Conservation (phyloP, 2,329 filamentous ascomycete genomes). For the Lasiodiplodia citricola region DNA sequence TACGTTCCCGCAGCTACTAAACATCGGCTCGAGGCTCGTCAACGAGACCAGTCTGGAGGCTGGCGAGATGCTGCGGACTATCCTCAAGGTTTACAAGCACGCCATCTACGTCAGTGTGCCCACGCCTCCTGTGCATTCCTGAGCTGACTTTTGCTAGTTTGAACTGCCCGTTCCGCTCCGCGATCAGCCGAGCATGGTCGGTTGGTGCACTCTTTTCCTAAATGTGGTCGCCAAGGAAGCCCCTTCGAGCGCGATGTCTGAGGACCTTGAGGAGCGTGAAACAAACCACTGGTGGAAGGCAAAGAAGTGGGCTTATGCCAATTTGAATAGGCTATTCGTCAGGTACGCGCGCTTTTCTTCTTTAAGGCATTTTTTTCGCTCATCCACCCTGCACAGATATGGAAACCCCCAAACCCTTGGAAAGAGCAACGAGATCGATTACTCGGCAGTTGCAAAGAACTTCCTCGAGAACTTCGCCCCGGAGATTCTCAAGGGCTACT, state of each 20-base stretch:
- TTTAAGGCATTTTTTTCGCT: slow-evolving; percentile 28
- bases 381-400: slow-evolving; percentile 65
- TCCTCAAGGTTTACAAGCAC: slow-evolving; percentile 97
- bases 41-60: slow-evolving; percentile 92
- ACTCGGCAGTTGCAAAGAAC: slow-evolving; percentile 82
- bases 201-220: slow-evolving; percentile 95
- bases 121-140: background rate
- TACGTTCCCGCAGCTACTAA: slow-evolving; percentile 85
- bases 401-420: slow-evolving; percentile 81
- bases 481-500: slow-evolving; percentile 93
- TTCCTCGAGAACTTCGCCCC: slow-evolving; percentile 93
- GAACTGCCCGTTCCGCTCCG: slow-evolving; percentile 81
- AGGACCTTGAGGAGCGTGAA: slow-evolving; percentile 84
- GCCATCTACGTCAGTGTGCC: slow-evolving; percentile 82
- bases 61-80: slow-evolving; percentile 93
- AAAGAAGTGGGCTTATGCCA: slow-evolving; percentile 99
- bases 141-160: slow-evolving; percentile 63
- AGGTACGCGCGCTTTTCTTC: slow-evolving; percentile 57
- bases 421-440: slow-evolving; percentile 75
- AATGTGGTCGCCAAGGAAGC: slow-evolving; percentile 85
- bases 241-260: slow-evolving; percentile 77
- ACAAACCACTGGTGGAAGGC: slow-evolving; percentile 99
- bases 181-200: slow-evolving; percentile 82
- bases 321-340: slow-evolving; percentile 93
- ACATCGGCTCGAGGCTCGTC: slow-evolving; percentile 86